Conservation (phyloP, 176 grass and related monocot species). For the Oryza glaberrima region DNA sequence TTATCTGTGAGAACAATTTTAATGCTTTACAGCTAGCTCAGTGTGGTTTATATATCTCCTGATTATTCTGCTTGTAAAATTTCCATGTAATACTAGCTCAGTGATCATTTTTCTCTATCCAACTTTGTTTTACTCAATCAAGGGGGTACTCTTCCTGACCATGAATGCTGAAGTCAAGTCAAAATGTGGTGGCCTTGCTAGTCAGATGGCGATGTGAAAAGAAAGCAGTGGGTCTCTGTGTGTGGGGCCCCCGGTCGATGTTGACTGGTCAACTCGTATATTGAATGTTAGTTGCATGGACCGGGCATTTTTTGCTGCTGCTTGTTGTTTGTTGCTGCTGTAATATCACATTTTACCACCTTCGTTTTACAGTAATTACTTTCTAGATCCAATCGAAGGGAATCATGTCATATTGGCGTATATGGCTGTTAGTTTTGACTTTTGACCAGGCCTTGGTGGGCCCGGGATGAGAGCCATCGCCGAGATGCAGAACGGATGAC, state of each 20-base stretch:
- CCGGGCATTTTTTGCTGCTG: background rate
- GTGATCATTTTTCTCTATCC: background rate
- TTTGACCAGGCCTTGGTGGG: background rate
- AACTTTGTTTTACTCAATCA: background rate
- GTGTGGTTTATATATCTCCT: too few relatives aligned
- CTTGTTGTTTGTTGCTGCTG: background rate
- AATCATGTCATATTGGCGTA: background rate
- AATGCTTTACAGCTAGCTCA: background rate
- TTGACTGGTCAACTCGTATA: background rate
- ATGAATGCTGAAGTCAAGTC: background rate
- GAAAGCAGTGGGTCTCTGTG: background rate
- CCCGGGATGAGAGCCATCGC: background rate
- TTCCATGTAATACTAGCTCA: background rate
- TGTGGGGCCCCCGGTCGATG: background rate
- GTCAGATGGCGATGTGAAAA: background rate
- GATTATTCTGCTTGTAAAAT: slow-evolving; percentile 8
- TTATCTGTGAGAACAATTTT: background rate
- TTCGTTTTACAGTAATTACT: background rate
- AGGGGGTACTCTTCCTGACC: background rate
- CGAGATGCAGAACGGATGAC: background rate
- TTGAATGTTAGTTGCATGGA: background rate
- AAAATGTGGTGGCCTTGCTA: background rate
- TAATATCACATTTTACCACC: background rate
- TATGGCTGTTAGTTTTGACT: background rate
- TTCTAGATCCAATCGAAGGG: background rate